Evolutionary conservation across 768 basidiomycete genomes (phyloP), one percentile per base, ranked within the genome.

Genomic region (Mycena vitilis): DNA sequence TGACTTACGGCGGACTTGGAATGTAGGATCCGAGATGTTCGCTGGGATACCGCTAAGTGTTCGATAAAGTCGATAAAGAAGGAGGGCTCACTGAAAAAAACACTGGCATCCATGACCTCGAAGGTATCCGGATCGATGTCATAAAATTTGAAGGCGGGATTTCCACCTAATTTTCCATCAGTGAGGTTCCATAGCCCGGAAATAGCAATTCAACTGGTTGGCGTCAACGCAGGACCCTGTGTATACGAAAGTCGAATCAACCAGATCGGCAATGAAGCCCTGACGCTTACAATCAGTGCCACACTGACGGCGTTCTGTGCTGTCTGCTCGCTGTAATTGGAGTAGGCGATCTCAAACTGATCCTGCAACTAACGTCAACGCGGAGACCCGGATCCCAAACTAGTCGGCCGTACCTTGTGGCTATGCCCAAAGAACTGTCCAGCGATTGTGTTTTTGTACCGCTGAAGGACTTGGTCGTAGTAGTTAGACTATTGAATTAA

Each of bases 351-450:
- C 73, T 81, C 78, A 61, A 83, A 82, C 69, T 83, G 77, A 66
- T 83, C 81, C 77, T 79, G 18, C 13, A 25, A 5, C 47, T 42
- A 11, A n/a, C 37, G 25, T 34, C 49, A 25, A 55, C 36, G 22
- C 40, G 45, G 22, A 23, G 4, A 54, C 16, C 16, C 20, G 8
- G 11, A 20, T 1, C 11, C n/a, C 20, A 11, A 6, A 8, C 18
- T 13, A 15, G 20, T 4, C 34, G 5, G 36, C 47, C 54, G 36
- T 37, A 75, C 79, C 62, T 78, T 75, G 59, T 82, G 81, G 25
- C 76, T 82, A 60, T 84, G 82, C 0, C 83, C 83, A 61, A 80
- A 84, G 68, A 84, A 83, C 56, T 81, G 80, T 6, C 76, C 82
- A 0, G 81, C 80, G 47, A 84, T 80, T 23, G 82, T 82, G 40